Base-by-base conservation (phyloP, 306 rosid genomes). In the Comarum palustre region DNA sequence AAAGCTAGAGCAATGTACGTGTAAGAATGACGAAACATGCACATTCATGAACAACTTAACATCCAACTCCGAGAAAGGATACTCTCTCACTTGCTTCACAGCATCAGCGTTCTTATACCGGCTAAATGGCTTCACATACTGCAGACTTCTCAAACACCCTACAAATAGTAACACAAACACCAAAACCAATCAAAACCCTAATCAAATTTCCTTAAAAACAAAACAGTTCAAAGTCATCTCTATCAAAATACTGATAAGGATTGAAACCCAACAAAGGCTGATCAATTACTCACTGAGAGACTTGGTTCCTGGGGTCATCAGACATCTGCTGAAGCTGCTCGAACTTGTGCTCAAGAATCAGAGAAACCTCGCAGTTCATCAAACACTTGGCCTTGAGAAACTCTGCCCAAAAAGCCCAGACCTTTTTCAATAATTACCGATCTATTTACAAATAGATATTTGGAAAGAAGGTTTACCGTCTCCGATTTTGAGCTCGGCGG, bases 31-130 rank as follows among this genome's bases (percentile, higher is more conserved):
- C 25, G 29, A 10, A 57, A 8, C 16, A 22, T 12, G 1, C 20
- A 34, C 2, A n/a, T 43, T 51, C 51, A 74, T 45, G 45, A 45
- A 22, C 38, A 76, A 25, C 17, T 27, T 36, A 65, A 66, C 24
- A 61, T 41, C 19, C 54, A 36, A 63, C 36, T 76, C 73, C 45
- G 5, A 41, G 4, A 11, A 11, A 91, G 97, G 97, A 94, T 91
- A 94, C 98, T 94, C 98, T 85, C 98, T 87, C 14, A 94, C 98
- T 89, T 94, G 98, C 83, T 97, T 87, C 45, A 94, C 96, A 70
- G 98, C 98, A 85, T 91, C 97, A 0, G 98, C 97, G 79, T 91
- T 94, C 82, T 91, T 94, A 39, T 94, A 94, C 34, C 98, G 96
- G 83, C 98, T 94, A 68, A 94, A 91, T 14, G 95, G 97, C 90